phyloP scores from a whole-genome alignment of 169 alveolate species.

The Plasmodium gaboni region DNA sequence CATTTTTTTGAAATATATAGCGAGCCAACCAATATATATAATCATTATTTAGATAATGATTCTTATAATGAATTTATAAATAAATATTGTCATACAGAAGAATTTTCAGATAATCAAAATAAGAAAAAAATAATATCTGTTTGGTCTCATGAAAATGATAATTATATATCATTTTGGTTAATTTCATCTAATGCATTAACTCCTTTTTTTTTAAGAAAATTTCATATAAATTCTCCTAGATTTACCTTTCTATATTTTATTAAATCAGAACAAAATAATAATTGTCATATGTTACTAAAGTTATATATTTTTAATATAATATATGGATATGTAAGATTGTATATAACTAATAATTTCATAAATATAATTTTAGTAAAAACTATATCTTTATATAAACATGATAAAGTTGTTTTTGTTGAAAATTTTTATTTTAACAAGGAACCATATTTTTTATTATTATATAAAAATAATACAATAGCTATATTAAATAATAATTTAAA shows the following conservation, averaged over 20 bases:
- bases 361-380: background rate
- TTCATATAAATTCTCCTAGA: slow-evolving; percentile 24
- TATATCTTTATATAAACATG: background rate
- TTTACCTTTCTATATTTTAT: slow-evolving; percentile 25
- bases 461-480: background rate
- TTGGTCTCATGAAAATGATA: slow-evolving; percentile 63
- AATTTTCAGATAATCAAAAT: too few species aligned
- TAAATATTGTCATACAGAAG: background rate
- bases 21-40: slow-evolving; percentile 22
- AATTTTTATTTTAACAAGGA: slow-evolving; percentile 6
- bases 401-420: background rate
- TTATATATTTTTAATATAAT: slow-evolving; percentile 33
- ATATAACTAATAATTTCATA: slow-evolving; percentile 18
- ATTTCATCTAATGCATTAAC: slow-evolving; percentile 16
- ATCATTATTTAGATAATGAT: slow-evolving; percentile 4
- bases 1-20: slow-evolving; percentile 21
- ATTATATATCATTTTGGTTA: slow-evolving; percentile 47
- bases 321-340: slow-evolving; percentile 1
- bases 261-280: background rate
- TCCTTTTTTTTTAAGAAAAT: slow-evolving; percentile 60
- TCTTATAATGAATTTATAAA: background rate
- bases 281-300: background rate
- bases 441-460: slow-evolving; percentile 17
- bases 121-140: slow-evolving; percentile 33
- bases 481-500: slow-evolving; percentile 25